Percentiles rank a stretch among this genome's conserved stretches.
Evolutionary conservation across 192 early-diverging fungal genomes (phyloP).

Genomic region (Martensiomyces pterosporus): DNA sequence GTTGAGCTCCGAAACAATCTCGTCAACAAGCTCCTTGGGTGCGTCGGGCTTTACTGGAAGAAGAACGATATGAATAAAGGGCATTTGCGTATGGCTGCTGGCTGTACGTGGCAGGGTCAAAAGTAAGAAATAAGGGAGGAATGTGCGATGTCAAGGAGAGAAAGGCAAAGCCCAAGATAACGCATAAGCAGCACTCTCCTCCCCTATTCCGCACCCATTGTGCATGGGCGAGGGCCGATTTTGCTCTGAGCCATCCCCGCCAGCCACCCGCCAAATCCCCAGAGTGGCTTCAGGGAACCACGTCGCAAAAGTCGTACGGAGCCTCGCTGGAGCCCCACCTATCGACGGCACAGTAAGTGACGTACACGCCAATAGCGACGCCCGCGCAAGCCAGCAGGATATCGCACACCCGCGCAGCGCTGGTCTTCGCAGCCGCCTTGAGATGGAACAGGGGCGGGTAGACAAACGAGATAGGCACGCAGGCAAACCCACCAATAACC

Average conservation of each 20-base stretch:
- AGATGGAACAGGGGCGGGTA: slow-evolving; percentile 84
- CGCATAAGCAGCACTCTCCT: no score
- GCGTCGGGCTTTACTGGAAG: slow-evolving; percentile 24
- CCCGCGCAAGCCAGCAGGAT: slow-evolving; percentile 61
- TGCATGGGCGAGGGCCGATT: no score
- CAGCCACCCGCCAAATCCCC: no score
- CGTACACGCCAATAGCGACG: slow-evolving; percentile 66
- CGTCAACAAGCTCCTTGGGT: slow-evolving; percentile 10
- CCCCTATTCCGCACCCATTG: no score
- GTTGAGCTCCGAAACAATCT: slow-evolving; percentile 19
- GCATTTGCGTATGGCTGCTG: slow-evolving; percentile 7
- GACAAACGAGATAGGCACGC: slow-evolving; percentile 69
- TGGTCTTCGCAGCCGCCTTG: slow-evolving; percentile 51
- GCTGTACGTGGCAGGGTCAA: not conserved
- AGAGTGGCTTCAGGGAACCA: not conserved
- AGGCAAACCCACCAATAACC: slow-evolving; percentile 75
- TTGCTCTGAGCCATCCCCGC: no score
- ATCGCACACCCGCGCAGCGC: slow-evolving; percentile 52
- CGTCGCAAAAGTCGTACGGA: slow-evolving; percentile 27
- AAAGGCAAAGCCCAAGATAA: no score
- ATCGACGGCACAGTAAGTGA: slow-evolving; percentile 50
- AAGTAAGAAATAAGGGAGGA: not conserved
- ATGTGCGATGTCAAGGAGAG: not conserved
- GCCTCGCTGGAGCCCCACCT: slow-evolving; percentile 14
- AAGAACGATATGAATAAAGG: slow-evolving; percentile 36